Percentiles rank a stretch among this genome's conserved stretches.
Conservation (phyloP, 1,284 basidiomycete genomes). For the Lentinula novae-zelandiae region DNA sequence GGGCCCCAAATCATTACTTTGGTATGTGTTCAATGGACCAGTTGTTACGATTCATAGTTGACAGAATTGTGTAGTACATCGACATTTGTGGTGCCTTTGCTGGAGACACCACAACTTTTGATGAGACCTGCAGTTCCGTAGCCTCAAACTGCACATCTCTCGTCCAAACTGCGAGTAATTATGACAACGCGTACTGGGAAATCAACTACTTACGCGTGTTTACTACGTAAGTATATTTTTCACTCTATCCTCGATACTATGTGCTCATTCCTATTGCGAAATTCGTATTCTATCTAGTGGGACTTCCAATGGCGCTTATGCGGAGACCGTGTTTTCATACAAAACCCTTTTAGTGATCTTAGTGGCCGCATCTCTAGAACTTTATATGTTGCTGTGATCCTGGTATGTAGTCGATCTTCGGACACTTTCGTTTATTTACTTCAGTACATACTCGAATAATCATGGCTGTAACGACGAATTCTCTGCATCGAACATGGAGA, state of each 20-base stretch:
- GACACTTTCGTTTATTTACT: not conserved
- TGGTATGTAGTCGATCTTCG: not conserved
- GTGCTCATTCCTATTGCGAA: not conserved
- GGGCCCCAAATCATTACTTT: slow-evolving; percentile 17
- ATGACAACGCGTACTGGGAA: slow-evolving; percentile 9
- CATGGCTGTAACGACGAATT: not conserved
- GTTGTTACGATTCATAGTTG: not conserved
- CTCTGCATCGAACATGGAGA: slow-evolving; percentile 35
- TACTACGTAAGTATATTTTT: not conserved
- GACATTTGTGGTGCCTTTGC: slow-evolving; percentile 10
- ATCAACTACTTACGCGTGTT: slow-evolving; percentile 11
- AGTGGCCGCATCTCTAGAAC: not conserved
- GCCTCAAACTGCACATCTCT: slow-evolving; percentile 3
- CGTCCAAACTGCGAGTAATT: slow-evolving; percentile 4
- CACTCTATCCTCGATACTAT: not conserved
- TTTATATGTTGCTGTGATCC: not conserved
- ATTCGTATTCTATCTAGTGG: not conserved
- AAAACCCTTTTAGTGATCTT: not conserved
- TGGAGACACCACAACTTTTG: not conserved
- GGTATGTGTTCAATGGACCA: not conserved
- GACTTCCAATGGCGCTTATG: not conserved
- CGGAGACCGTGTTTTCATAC: not conserved
- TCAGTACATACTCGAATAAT: too few species aligned
- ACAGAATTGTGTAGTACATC: not conserved
- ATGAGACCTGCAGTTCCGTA: slow-evolving; percentile 1